Percentiles rank a stretch among this genome's conserved stretches.
These are phyloP conservation scores for Macaranga tanarius DNA, from an alignment of 441 rosid genomes.

Conservation along the genomic window DNA sequence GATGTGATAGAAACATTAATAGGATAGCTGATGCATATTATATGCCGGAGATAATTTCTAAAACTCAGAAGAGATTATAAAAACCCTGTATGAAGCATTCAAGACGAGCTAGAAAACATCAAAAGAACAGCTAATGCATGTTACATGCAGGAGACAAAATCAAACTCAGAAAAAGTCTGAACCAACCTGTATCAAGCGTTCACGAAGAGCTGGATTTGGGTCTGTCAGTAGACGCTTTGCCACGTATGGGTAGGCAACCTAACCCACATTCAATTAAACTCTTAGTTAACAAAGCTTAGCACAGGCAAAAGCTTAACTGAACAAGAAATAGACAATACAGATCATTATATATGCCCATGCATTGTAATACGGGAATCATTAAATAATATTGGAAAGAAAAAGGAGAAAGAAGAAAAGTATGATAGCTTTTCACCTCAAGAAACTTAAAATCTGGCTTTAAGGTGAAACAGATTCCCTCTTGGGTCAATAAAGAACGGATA, in stretches of 20 bases:
- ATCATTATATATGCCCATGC: background rate
- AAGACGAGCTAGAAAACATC: conserved; percentile 65
- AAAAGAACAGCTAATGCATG: background rate
- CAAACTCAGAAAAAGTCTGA: conserved; percentile 7
- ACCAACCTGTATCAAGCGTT: conserved; percentile 86
- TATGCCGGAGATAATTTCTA: background rate
- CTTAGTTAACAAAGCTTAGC: conserved; percentile 10
- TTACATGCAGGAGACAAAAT: background rate
- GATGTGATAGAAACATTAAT: background rate
- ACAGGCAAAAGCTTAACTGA: background rate
- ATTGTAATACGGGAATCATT: background rate
- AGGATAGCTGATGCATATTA: background rate
- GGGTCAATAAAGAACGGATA: conserved; percentile 86
- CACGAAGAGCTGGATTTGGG: conserved; percentile 94
- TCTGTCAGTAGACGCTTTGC: conserved; percentile 95
- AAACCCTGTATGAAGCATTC: conserved; percentile 87
- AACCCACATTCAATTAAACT: conserved; percentile 18
- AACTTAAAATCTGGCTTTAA: conserved; percentile 92
- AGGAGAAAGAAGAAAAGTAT: conserved; percentile 8
- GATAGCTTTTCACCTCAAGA: conserved; percentile 64
- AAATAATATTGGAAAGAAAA: background rate
- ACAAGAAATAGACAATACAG: background rate
- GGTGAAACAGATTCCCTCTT: conserved; percentile 93
- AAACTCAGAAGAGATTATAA: conserved; percentile 11
- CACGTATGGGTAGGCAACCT: conserved; percentile 97